These are phyloP conservation scores for Yarrowia osloensis DNA, from an alignment of 805 yeast species.

Conservation along the genomic window DNA sequence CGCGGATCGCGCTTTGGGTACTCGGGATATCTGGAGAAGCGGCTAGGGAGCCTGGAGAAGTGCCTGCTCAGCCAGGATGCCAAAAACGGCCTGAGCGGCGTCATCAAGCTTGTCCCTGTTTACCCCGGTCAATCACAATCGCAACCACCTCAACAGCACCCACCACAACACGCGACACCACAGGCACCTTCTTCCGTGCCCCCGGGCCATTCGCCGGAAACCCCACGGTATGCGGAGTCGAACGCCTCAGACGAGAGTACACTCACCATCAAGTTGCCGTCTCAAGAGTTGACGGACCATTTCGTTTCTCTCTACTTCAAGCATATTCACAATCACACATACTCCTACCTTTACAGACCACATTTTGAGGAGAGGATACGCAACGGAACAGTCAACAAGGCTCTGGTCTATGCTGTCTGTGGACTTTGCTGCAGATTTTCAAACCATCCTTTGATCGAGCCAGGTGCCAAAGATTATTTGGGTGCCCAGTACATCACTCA, in stretches of 20 bases:
- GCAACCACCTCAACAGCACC: background rate
- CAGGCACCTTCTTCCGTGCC: background rate
- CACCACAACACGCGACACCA: conserved; percentile 1
- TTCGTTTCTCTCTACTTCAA: conserved; percentile 43
- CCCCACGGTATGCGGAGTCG: background rate
- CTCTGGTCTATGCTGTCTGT: conserved; percentile 42
- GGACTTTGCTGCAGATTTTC: conserved; percentile 44
- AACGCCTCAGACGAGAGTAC: conserved; percentile 25
- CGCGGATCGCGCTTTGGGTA: conserved; percentile 45
- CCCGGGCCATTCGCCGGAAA: conserved; percentile 3
- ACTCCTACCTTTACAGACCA: conserved; percentile 43
- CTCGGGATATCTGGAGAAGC: conserved; percentile 39
- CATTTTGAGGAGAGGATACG: conserved; percentile 39
- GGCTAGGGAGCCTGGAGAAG: conserved; percentile 35
- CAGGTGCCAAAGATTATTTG: conserved; percentile 32
- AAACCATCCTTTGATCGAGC: conserved; percentile 39
- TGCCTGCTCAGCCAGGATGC: conserved; percentile 30
- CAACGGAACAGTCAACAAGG: conserved; percentile 39
- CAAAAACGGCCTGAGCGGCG: conserved; percentile 1
- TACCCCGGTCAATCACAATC: background rate
- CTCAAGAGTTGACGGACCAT: conserved; percentile 40
- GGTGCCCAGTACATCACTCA: conserved; percentile 35
- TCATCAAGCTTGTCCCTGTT: conserved; percentile 15
- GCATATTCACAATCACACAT: conserved; percentile 43
- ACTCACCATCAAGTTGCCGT: conserved; percentile 32